Evolutionary conservation across 2,329 filamentous ascomycete genomes (phyloP).

Genomic region (Parascedosporium putredinis): DNA sequence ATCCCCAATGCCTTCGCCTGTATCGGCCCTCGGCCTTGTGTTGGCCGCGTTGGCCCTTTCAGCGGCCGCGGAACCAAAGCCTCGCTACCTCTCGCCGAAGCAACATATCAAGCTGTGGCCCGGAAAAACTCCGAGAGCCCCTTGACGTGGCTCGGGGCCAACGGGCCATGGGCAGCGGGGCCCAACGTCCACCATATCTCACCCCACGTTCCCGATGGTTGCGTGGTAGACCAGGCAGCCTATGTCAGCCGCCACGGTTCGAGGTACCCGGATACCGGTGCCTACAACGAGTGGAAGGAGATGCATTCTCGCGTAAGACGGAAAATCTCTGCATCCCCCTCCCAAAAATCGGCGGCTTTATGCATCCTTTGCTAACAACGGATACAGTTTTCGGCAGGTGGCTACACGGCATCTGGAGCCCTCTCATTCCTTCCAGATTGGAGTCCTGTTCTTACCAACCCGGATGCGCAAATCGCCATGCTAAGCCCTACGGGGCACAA

Average conservation of each 20-base stretch:
- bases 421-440: conserved; percentile 49
- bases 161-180: conserved; percentile 42
- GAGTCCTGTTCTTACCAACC: conserved; percentile 45
- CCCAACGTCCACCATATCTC: conserved; percentile 47
- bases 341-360: neutral
- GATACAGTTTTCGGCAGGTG: conserved; percentile 37
- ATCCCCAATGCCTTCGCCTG: too few relatives aligned
- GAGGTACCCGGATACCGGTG: conserved; percentile 50
- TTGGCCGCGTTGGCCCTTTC: neutral
- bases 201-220: conserved; percentile 41
- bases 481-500: conserved; percentile 52
- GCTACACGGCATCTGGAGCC: conserved; percentile 40
- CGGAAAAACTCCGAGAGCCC: conserved; percentile 16
- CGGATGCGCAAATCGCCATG: conserved; percentile 45
- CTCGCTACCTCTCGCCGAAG: conserved; percentile 2
- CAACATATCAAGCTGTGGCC: conserved; percentile 5
- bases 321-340: neutral
- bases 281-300: conserved; percentile 46
- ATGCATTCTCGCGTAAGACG: conserved; percentile 30
- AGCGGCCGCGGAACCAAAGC: neutral
- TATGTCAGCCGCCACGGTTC: conserved; percentile 53
- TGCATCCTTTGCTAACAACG: neutral
- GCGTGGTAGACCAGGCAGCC: conserved; percentile 48
- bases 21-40: neutral
- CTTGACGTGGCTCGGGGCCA: conserved; percentile 38